Evolutionary conservation across 164 flowering plant genomes (phyloP).

Genomic region (Tetrastigma voinierianum): DNA sequence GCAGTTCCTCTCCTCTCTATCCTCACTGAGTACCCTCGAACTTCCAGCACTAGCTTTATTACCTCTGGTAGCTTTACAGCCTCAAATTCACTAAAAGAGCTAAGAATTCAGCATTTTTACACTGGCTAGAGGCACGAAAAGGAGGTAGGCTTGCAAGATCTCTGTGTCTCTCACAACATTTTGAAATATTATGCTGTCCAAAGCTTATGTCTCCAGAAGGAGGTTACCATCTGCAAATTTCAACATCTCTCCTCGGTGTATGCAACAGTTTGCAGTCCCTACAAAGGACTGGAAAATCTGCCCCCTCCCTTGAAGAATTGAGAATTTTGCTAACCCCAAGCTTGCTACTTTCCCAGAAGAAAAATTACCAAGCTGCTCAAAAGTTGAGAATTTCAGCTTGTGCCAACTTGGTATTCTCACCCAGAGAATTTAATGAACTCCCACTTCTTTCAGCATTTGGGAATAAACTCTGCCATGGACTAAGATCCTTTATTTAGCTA

Average conservation of each 20-base stretch:
- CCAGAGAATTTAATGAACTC: background rate
- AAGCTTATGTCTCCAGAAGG: conserved; percentile 2
- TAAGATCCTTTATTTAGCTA: background rate
- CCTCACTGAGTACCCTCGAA: conserved; percentile 3
- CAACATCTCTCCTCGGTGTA: background rate
- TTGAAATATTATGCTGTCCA: conserved; percentile 9
- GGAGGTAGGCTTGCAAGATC: background rate
- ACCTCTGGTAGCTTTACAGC: conserved; percentile 2
- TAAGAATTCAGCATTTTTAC: background rate
- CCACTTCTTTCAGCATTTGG: too few relatives aligned
- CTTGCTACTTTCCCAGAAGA: conserved; percentile 1
- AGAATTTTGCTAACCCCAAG: conserved; percentile 4
- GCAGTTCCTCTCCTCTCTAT: conserved; percentile 8
- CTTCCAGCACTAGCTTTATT: background rate
- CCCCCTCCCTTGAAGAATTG: conserved; percentile 8
- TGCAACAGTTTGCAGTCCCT: conserved; percentile 1
- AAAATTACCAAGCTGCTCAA: conserved; percentile 2
- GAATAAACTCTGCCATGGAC: background rate
- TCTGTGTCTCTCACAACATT: conserved; percentile 2
- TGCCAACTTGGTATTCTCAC: conserved; percentile 4
- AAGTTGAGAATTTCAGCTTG: background rate
- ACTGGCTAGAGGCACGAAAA: background rate
- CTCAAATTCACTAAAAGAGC: background rate
- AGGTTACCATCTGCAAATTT: conserved; percentile 5
- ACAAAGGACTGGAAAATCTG: conserved; percentile 1